Base-by-base conservation (phyloP, 176 grass and related monocot species). In the Areca catechu region DNA sequence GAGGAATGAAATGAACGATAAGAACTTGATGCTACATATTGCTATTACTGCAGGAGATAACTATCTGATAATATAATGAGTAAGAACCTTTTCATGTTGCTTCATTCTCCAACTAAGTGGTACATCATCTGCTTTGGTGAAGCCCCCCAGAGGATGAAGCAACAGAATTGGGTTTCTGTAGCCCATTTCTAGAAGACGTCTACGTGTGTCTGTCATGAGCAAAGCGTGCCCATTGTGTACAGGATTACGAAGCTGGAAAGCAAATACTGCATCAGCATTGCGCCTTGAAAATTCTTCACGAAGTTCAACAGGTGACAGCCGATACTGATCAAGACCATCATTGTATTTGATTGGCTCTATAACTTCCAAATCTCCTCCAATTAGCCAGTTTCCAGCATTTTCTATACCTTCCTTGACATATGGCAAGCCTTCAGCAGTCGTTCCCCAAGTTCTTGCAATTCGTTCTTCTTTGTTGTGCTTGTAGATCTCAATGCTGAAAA, bases 401-500 rank as follows among this genome's bases (percentile, higher is more conserved):
- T 67, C 70, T 49, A 98, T 92, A 10, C 84, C 84, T 74, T 89
- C 87, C 17, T 98, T 81, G 10, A 76, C 81, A 61, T 98, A 98
- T 58, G 93, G 93, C 51, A 98, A 65, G 20, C 93, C 93, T 48
- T 63, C 52, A 22, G 87, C 84, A 73, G 75, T 85, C 59, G 93
- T 98, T 55, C 93, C 93, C 93, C 93, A 98, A 65, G 87, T 92
- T 72, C 93, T 66, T 61, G 93, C 93, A 70, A 92, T 89, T 74
- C 87, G 78, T 98, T 98, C 93, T 92, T 98, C 93, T 68, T 98
- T 98, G 37, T 98, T 98, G 54, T 92, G 87, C 52, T 83, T 98
- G 81, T 98, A 98, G 51, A 98, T 98, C 76, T 98, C 87, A 70
- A 98, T 98, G 75, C 93, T 98, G 83, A 54, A 79, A 54, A 59